A percentile compares a stretch with the other conserved stretches of the same genome.
Conservation (phyloP, 441 rosid genomes). For the Bocquillonia castaneifolia region DNA sequence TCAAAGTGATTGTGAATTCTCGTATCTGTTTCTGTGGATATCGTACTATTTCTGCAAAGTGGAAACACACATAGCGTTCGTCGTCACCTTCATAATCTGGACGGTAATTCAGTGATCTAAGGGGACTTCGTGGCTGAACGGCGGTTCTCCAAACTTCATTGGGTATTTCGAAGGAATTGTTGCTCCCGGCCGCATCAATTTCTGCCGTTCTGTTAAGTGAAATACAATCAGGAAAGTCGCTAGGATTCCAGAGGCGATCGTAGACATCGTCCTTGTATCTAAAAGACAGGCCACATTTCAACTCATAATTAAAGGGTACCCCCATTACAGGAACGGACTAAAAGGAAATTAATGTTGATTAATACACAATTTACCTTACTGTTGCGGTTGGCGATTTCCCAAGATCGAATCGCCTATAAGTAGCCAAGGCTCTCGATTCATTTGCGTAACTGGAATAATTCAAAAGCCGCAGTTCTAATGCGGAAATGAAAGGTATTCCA, state of each 20-base stretch:
- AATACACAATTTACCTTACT: background rate
- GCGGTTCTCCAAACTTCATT: conserved; percentile 7
- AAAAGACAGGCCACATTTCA: no score
- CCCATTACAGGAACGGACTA: no score
- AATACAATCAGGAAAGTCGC: background rate
- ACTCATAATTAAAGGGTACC: no score
- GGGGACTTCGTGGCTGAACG: background rate
- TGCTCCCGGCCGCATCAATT: background rate
- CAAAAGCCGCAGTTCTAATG: conserved; percentile 18
- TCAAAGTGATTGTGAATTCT: conserved; percentile 8
- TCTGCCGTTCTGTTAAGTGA: background rate
- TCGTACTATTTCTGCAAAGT: conserved; percentile 22
- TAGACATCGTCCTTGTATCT: conserved; percentile 17
- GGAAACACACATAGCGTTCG: conserved; percentile 8
- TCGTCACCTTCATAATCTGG: fast-evolving
- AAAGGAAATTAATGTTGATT: no score
- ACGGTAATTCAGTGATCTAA: background rate
- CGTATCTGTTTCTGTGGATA: background rate
- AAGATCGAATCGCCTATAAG: background rate
- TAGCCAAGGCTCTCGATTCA: background rate
- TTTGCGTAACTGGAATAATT: conserved; percentile 8
- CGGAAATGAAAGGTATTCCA: conserved; percentile 26
- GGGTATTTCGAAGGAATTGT: background rate
- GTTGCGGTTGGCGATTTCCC: background rate
- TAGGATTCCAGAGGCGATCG: background rate